Percentiles rank a stretch among this genome's conserved stretches.
Evolutionary conservation across 257 asterid species (phyloP).

Genomic region (Gentiana dahurica): DNA sequence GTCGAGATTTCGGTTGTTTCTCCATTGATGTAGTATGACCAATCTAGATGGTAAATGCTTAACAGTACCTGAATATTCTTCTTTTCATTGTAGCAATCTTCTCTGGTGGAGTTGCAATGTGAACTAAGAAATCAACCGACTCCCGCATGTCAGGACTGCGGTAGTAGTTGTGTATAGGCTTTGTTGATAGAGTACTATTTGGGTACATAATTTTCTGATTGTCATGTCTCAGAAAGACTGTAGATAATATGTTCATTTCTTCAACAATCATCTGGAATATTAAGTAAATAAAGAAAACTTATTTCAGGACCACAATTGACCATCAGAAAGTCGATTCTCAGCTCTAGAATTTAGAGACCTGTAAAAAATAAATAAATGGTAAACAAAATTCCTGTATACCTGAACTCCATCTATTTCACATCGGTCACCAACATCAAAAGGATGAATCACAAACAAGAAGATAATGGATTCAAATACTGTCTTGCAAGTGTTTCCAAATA

Average conservation of each 20-base stretch:
- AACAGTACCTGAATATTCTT: conserved; percentile 11
- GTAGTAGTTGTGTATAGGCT: conserved; percentile 14
- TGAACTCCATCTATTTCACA: conserved; percentile 80
- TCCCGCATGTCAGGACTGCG: conserved; percentile 24
- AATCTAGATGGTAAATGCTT: no score
- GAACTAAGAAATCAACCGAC: conserved; percentile 13
- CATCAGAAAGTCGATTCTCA: no score
- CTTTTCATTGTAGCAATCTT: conserved; percentile 17
- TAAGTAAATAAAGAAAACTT: neutral
- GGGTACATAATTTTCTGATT: conserved; percentile 17
- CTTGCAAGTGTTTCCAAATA: conserved; percentile 85
- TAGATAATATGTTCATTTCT: neutral
- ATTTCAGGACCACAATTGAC: neutral
- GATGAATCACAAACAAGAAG: conserved; percentile 80
- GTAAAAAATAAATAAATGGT: neutral
- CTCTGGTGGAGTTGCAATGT: conserved; percentile 22
- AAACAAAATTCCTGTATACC: conserved; percentile 19
- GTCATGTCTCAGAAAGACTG: conserved; percentile 13
- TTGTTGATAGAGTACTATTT: conserved; percentile 16
- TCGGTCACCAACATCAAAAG: conserved; percentile 86
- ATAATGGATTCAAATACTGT: conserved; percentile 72
- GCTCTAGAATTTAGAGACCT: neutral
- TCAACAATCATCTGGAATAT: neutral
- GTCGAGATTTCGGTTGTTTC: no score
- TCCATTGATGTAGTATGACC: no score